phyloP scores from a whole-genome alignment of 352 stramenopile genomes.

The Thalassiosira ordinaria region DNA sequence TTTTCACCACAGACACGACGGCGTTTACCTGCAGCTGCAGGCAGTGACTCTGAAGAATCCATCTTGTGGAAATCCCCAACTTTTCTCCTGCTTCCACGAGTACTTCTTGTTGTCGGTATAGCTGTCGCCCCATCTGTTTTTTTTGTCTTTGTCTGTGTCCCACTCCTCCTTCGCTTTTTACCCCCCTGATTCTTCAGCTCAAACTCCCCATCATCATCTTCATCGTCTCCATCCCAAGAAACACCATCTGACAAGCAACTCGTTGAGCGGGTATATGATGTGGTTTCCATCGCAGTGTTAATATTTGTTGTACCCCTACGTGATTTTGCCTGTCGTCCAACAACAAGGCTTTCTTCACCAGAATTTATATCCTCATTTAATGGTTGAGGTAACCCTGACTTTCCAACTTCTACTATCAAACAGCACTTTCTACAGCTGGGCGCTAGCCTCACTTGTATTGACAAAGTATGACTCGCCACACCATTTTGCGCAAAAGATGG shows the following conservation, averaged over 20 bases:
- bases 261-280: neutral
- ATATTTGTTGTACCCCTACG: neutral
- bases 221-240: constrained; percentile 1
- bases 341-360: constrained; percentile 6
- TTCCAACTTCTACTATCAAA: constrained; percentile 32
- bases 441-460: constrained; percentile 28
- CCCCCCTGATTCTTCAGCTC: constrained; percentile 15
- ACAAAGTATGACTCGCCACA: constrained; percentile 21
- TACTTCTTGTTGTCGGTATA: neutral
- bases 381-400: constrained; percentile 2
- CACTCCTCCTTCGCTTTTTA: constrained; percentile 32
- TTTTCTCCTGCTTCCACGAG: neutral
- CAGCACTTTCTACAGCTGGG: constrained; percentile 46
- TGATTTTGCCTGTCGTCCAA: constrained; percentile 1
- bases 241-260: constrained; percentile 2
- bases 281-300: too few relatives aligned
- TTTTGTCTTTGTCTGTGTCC: constrained; percentile 1
- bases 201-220: constrained; percentile 18
- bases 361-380: neutral
- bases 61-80: neutral
- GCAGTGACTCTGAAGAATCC: too few relatives aligned
- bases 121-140: neutral
- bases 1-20: too few relatives aligned
- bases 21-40: too few relatives aligned
- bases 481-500: constrained; percentile 30